phyloP scores from a whole-genome alignment of 148 eudicot species.

The Rhododendron ferrugineum region DNA sequence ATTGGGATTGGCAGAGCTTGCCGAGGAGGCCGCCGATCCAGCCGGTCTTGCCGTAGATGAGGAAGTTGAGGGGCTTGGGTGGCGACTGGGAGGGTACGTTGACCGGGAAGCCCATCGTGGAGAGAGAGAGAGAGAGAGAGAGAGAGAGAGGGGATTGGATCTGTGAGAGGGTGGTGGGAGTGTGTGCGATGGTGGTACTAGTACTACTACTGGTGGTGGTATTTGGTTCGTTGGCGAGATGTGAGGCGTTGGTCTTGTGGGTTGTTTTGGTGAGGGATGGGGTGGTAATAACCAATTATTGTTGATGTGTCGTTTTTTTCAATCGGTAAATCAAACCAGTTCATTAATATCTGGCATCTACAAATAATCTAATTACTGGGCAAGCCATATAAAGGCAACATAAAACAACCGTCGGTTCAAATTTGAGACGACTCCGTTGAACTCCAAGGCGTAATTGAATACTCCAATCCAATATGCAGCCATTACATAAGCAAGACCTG shows the following conservation, averaged over 20 bases:
- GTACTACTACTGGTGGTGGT: background rate
- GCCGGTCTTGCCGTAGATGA: slow-evolving; percentile 83
- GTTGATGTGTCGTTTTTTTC: too few relatives aligned
- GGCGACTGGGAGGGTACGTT: slow-evolving; percentile 21
- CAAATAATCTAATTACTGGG: too few relatives aligned
- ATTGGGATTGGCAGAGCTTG: slow-evolving; percentile 55
- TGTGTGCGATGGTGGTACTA: background rate
- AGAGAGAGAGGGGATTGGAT: background rate
- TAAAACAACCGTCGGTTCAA: too few relatives aligned
- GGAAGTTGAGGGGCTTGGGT: slow-evolving; percentile 42
- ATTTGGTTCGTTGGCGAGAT: background rate
- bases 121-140: slow-evolving; percentile 8
- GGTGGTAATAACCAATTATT: background rate
- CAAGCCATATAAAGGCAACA: too few relatives aligned
- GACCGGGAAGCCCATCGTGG: slow-evolving; percentile 33
- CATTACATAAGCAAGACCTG: too few relatives aligned
- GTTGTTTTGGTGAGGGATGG: background rate
- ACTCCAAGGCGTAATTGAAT: too few relatives aligned
- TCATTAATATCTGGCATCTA: too few relatives aligned
- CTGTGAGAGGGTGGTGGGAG: background rate
- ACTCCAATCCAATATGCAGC: too few relatives aligned
- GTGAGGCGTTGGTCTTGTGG: background rate
- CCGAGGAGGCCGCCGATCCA: slow-evolving; percentile 84
- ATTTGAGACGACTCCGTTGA: too few relatives aligned
- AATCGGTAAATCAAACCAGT: accelerated